Evolutionary conservation across 1,284 basidiomycete species (phyloP), one percentile per base, ranked within the genome.

Genomic region (Malassezia sp.): DNA sequence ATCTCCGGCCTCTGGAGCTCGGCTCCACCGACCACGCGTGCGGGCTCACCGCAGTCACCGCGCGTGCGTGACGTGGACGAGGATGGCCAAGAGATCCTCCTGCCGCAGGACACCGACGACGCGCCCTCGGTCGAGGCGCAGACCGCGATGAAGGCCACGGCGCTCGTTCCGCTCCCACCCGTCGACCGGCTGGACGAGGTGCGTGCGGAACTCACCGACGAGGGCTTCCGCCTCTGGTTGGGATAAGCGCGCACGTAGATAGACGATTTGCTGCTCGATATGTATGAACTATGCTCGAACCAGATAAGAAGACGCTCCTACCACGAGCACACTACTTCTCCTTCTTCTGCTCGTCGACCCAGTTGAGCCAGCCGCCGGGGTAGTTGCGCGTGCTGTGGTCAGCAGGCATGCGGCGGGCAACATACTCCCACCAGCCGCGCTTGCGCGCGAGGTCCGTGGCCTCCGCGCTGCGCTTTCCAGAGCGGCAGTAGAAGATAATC

Each of bases 401-500:
- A 36, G 27, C 21, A 27, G 9, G 45, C 39, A 22, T 35, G 49
- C 14, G 20, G 8, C 17, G 15, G 5, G n/a, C 4, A 5, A 67
- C 82, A 64, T 62, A 89, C 84, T 82, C 86, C 62, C 75, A 79
- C 71, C 80, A 96, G 7, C 91, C 90, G 63, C 84, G 83, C 56
- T 82, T 75, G 62, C 79, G 80, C 0, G 88, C 87, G 38, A 86
- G 76, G 63, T 95, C 87, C 45, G 82, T 75, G 0, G 93, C 91
- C 17, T 81, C 80, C 4, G 82, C 76, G 50, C 83, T 84, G 38
- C 93, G 78, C 71, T 80, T 82, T 8, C 93, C 93, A 48, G 85
- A 86, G 45, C 90, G 78, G 73, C 93, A 99, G 74, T 93, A 96
- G 71, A 96, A 91, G 28, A 86, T 78, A 29, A 97, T 74, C 63